Percentiles rank a stretch among this genome's conserved stretches.
These are phyloP conservation scores for Yarrowia sp. DNA, from an alignment of 805 yeast species.

Conservation along the genomic window DNA sequence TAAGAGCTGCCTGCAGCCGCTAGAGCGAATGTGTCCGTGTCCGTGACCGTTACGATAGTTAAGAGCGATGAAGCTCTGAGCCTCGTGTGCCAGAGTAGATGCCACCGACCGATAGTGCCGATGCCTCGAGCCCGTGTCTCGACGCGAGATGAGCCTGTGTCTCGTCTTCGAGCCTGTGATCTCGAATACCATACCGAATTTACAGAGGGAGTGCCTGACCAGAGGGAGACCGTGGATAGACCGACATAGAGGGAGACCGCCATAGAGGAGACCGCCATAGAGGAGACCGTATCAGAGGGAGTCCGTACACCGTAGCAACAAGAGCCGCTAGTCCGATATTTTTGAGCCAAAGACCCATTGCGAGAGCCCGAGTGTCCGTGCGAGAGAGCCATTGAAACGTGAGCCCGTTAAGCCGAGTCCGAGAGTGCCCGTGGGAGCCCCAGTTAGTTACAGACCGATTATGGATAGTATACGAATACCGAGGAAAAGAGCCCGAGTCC, in stretches of 20 bases:
- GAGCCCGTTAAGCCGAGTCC: constrained; percentile 30
- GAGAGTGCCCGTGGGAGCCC: constrained; percentile 28
- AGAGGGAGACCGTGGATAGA: too few relatives aligned
- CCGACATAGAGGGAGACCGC: too few relatives aligned
- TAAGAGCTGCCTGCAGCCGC: constrained; percentile 28
- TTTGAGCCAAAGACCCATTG: constrained; percentile 31
- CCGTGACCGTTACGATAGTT: not conserved
- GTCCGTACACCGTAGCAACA: constrained; percentile 18
- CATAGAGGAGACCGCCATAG: constrained; percentile 20
- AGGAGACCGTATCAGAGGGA: constrained; percentile 17
- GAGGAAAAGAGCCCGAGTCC: constrained; percentile 27
- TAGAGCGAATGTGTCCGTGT: constrained; percentile 9
- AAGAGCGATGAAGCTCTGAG: constrained; percentile 20
- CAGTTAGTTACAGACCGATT: constrained; percentile 1
- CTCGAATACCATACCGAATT: not conserved
- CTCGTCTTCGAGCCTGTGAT: constrained; percentile 14
- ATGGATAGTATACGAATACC: not conserved
- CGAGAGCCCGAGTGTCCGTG: constrained; percentile 25
- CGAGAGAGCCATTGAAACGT: constrained; percentile 15
- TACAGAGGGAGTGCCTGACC: constrained; percentile 18
- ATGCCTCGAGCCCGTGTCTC: constrained; percentile 24
- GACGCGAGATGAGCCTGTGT: constrained; percentile 22
- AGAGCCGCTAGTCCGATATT: constrained; percentile 21
- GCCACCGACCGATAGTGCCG: constrained; percentile 25
- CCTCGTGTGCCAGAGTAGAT: constrained; percentile 17